Conservation (phyloP, 371 early-diverging fungal genomes). For the Lichtheimia corymbifera region DNA sequence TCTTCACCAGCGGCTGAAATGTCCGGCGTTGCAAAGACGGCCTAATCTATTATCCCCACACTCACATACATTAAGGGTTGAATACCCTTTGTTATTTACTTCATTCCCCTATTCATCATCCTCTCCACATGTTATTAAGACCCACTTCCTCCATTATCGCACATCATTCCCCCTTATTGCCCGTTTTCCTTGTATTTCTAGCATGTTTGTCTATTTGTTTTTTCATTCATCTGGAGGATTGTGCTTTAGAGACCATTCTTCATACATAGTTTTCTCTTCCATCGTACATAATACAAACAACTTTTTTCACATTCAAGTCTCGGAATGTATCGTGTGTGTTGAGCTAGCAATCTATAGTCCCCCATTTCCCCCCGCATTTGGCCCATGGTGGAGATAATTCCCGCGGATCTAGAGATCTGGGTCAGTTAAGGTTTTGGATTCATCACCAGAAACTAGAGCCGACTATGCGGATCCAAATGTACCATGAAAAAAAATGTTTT, state of each 20-base stretch:
- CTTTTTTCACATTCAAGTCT: no score
- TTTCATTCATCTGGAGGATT: neutral
- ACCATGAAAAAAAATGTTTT: conserved; percentile 3
- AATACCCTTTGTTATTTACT: neutral
- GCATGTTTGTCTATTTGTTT: conserved; percentile 9
- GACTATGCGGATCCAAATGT: neutral
- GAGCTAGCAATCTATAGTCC: no score
- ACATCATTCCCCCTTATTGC: neutral
- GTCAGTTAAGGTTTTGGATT: no score
- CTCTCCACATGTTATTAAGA: no score
- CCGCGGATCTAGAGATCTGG: no score
- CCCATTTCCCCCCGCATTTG: no score
- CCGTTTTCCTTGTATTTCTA: conserved; percentile 6
- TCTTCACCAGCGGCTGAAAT: neutral
- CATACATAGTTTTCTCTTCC: neutral
- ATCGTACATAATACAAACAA: no score
- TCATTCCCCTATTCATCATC: neutral
- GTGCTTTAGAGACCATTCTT: no score
- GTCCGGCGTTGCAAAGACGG: conserved; percentile 5
- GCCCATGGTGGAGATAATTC: no score
- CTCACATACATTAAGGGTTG: no score
- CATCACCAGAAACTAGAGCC: no score
- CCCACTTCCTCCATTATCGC: neutral
- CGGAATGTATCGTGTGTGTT: no score
- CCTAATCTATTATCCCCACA: neutral